Evolutionary conservation across 2,329 filamentous ascomycete species (phyloP), one percentile per base, ranked within the genome.

Genomic region (Parascedosporium putredinis): DNA sequence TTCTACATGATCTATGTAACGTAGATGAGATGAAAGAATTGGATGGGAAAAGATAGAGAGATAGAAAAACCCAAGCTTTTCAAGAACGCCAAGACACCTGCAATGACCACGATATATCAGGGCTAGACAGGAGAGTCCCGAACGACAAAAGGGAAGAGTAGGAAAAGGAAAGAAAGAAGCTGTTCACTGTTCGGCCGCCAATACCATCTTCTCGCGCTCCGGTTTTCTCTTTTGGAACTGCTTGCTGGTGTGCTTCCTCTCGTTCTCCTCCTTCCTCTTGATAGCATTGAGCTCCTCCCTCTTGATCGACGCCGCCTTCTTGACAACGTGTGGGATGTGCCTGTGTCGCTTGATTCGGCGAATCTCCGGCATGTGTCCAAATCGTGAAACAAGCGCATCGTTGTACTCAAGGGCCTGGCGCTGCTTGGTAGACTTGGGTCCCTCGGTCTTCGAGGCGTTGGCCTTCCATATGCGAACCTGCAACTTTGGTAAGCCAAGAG

Each of bases 281-380:
- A 96, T 86, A 29, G 87, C 79, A 66, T 81, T 82, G 59, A 96
- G 66, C 67, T 97, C 93, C 62, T 94, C 88, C 51, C 72, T 71
- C 80, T 98, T 98, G 69, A 97, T 97, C 73, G 95, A 86, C 45
- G 78, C 82, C 3, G 91, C 91, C 79, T 96, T 97, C 83, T 95
- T 96, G 56, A 97, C 81, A 51, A 89, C 81, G 74, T 89, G 88
- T 18, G 93, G 93, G 54, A 96, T 70, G 68, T 97, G 93, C 54
- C 93, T 81, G 67, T 98, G 93, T 48, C 89, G 79, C 60, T 84
- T 84, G 65, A 98, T 98, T 50, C 94, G 80, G 59, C 82, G 80
- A 57, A 98, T 86, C 68, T 98, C 91, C 46, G 93, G 93, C 90
- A 98, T 96, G 66, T 98, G 93, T 55, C 82, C 79, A 69, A 89